These are phyloP conservation scores for Phytophthora agathidicida DNA, from an alignment of 352 stramenopile species.

Conservation along the genomic window DNA sequence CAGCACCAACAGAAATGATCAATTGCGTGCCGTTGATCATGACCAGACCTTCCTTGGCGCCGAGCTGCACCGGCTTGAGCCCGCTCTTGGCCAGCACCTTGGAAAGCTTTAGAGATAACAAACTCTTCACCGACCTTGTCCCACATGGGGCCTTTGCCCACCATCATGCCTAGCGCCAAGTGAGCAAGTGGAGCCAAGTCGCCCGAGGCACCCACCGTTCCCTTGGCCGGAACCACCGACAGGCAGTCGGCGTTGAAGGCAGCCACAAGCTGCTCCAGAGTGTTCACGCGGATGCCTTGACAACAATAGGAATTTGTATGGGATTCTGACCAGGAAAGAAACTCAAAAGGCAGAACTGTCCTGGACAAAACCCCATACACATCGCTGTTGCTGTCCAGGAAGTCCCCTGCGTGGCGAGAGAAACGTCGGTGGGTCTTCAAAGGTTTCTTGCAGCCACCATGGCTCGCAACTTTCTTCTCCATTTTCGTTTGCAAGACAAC, in stretches of 20 bases:
- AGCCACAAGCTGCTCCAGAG: conserved; percentile 77
- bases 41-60: conserved; percentile 89
- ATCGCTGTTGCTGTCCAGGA: too few relatives aligned
- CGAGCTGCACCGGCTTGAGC: conserved; percentile 76
- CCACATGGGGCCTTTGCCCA: conserved; percentile 89
- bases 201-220: conserved; percentile 88
- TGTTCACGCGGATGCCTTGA: conserved; percentile 85
- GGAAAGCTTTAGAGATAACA: conserved; percentile 58
- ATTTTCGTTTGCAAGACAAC: too few relatives aligned
- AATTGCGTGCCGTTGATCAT: conserved; percentile 94
- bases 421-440: too few relatives aligned
- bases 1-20: conserved; percentile 86
- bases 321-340: too few relatives aligned
- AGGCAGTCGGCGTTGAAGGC: conserved; percentile 90
- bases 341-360: too few relatives aligned
- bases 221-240: conserved; percentile 84
- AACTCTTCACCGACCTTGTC: conserved; percentile 66
- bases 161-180: conserved; percentile 91
- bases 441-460: too few relatives aligned
- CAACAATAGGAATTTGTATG: too few relatives aligned
- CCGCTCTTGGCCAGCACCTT: conserved; percentile 76
- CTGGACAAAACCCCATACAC: too few relatives aligned
- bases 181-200: conserved; percentile 88
- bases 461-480: too few relatives aligned
- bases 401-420: too few relatives aligned